These are phyloP conservation scores for Phytophthora pseudosyringae DNA, from an alignment of 352 stramenopile genomes.

Conservation along the genomic window DNA sequence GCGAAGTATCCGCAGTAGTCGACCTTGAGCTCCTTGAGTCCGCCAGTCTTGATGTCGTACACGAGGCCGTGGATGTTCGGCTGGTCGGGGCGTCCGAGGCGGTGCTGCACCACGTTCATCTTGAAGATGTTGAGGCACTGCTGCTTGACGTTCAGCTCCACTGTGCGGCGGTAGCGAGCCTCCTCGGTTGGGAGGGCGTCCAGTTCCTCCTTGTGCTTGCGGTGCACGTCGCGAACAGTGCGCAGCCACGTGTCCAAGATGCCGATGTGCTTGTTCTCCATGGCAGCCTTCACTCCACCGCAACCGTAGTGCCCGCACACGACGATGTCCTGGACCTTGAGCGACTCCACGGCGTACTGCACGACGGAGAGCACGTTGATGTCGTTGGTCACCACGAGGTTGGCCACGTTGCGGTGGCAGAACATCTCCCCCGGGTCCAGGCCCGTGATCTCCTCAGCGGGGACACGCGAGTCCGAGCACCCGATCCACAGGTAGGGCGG, in stretches of 20 bases:
- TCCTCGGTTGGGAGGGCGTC: conserved; percentile 36
- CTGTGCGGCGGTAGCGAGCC: conserved; percentile 51
- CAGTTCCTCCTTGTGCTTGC: conserved; percentile 39
- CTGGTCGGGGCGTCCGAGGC: conserved; percentile 65
- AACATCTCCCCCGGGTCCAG: conserved; percentile 87
- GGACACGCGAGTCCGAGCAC: conserved; percentile 88
- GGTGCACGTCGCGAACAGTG: conserved; percentile 83
- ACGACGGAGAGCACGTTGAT: conserved; percentile 71
- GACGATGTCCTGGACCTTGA: conserved; percentile 93
- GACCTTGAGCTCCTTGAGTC: conserved; percentile 73
- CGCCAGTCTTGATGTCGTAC: conserved; percentile 71
- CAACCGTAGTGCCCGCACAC: conserved; percentile 93
- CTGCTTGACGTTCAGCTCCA: conserved; percentile 88
- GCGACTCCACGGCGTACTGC: conserved; percentile 85
- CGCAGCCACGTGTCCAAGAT: conserved; percentile 92
- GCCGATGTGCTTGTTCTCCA: conserved; percentile 81
- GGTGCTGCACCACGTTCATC: conserved; percentile 81
- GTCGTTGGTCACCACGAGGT: conserved; percentile 74
- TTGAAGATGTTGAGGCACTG: conserved; percentile 90
- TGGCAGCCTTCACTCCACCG: conserved; percentile 85
- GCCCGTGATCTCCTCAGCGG: conserved; percentile 86
- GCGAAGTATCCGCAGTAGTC: conserved; percentile 57
- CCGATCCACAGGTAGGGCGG: conserved; percentile 91
- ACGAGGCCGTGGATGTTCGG: conserved; percentile 80
- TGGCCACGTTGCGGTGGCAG: conserved; percentile 90